Evolutionary conservation across 2,329 filamentous ascomycete genomes (phyloP).

Genomic region (Blastomyces gilchristii): DNA sequence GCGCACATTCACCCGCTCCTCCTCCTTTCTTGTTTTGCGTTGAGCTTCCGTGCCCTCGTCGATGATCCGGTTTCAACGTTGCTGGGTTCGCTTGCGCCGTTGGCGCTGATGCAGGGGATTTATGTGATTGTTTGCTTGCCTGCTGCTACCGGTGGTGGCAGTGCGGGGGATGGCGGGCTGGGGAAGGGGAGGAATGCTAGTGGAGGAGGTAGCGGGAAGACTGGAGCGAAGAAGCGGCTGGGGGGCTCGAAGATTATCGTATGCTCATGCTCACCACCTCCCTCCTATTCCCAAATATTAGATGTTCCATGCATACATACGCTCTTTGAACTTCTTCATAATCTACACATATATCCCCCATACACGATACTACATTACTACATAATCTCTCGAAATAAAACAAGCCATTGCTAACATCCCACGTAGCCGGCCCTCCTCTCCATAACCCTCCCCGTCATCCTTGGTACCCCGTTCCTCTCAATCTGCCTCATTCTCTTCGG

Average conservation of each 20-base stretch:
- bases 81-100: conserved; percentile 48
- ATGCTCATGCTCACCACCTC: conserved; percentile 6
- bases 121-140: conserved; percentile 53
- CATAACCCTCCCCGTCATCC: conserved; percentile 43
- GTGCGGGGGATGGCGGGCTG: conserved; percentile 6
- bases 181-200: conserved; percentile 11
- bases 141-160: conserved; percentile 12
- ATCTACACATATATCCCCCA: no score
- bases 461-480: conserved; percentile 48
- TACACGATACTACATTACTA: no score
- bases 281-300: no score
- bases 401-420: background rate
- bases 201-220: conserved; percentile 11
- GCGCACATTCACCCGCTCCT: conserved; percentile 59
- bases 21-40: conserved; percentile 53
- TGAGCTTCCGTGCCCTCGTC: conserved; percentile 58
- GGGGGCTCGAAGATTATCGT: conserved; percentile 20
- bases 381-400: no score
- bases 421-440: conserved; percentile 59
- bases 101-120: conserved; percentile 53
- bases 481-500: conserved; percentile 74
- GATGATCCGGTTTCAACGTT: conserved; percentile 58
- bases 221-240: conserved; percentile 9
- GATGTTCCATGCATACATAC: no score
- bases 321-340: no score